Conservation (phyloP, 2,329 filamentous ascomycete species). For the Fusarium albidum region DNA sequence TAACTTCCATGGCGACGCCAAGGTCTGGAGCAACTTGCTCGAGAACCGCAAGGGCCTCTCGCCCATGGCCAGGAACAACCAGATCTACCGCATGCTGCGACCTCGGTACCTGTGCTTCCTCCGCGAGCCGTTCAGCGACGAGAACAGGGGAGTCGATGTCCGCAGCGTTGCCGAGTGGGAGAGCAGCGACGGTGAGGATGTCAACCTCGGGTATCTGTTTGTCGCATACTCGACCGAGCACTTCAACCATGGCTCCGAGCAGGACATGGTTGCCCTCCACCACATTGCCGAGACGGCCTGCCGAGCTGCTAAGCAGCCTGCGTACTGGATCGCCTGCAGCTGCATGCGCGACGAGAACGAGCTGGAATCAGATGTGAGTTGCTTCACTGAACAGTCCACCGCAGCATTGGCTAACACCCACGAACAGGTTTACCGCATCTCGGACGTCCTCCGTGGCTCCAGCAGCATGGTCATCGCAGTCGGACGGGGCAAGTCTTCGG, state of each 20-base stretch:
- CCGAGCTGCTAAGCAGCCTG: slow-evolving; percentile 35
- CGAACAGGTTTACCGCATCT: slow-evolving; percentile 36
- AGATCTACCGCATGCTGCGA: slow-evolving; percentile 33
- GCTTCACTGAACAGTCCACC: too few species aligned
- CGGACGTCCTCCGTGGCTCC: slow-evolving; percentile 39
- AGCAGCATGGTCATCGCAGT: slow-evolving; percentile 38
- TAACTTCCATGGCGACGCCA: slow-evolving; percentile 34
- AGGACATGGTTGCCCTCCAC: slow-evolving; percentile 38
- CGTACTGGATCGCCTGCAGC: slow-evolving; percentile 40
- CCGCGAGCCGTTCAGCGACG: slow-evolving; percentile 32
- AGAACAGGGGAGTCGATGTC: slow-evolving; percentile 36
- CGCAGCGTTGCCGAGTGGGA: slow-evolving; percentile 36
- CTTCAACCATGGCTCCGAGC: slow-evolving; percentile 34
- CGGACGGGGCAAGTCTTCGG: slow-evolving; percentile 27
- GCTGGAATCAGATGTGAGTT: slow-evolving; percentile 36
- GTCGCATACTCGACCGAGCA: slow-evolving; percentile 40
- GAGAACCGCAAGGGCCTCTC: slow-evolving; percentile 36
- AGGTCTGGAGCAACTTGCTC: slow-evolving; percentile 40
- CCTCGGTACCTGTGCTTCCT: slow-evolving; percentile 40
- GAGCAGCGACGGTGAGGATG: slow-evolving; percentile 29
- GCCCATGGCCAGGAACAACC: slow-evolving; percentile 33
- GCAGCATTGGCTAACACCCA: slow-evolving; percentile 10
- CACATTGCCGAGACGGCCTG: slow-evolving; percentile 40
- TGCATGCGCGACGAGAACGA: slow-evolving; percentile 39
- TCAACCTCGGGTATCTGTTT: slow-evolving; percentile 35